A percentile compares a stretch with the other conserved stretches of the same genome.
Evolutionary conservation across 2,329 filamentous ascomycete genomes (phyloP).

Genomic region (Aspergillus amoenus): DNA sequence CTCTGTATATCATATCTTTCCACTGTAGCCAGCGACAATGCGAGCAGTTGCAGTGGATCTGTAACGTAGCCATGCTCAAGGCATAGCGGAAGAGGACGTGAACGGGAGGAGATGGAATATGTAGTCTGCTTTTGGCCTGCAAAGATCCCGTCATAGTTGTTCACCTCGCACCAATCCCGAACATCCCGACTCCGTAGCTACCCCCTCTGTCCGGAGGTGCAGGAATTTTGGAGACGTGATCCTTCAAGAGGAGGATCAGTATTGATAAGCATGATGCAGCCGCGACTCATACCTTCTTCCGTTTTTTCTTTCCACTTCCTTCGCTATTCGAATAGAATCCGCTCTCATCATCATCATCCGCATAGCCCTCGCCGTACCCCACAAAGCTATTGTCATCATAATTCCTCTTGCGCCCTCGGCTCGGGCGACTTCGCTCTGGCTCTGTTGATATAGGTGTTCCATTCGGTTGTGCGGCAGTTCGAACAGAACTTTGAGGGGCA

Average conservation of each 20-base stretch:
- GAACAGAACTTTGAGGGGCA: slow-evolving; percentile 23
- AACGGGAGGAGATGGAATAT: slow-evolving; percentile 9
- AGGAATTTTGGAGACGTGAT: slow-evolving; percentile 42
- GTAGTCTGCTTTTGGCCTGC: slow-evolving; percentile 22
- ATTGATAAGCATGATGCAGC: slow-evolving; percentile 3
- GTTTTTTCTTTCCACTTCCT: slow-evolving; percentile 47
- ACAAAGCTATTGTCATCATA: slow-evolving; percentile 54
- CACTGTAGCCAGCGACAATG: slow-evolving; percentile 3
- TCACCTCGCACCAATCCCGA: slow-evolving; percentile 46
- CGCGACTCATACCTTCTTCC: slow-evolving; percentile 45
- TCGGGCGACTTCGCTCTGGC: slow-evolving; percentile 39
- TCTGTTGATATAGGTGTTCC: slow-evolving; percentile 31
- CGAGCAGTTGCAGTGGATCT: slow-evolving; percentile 18
- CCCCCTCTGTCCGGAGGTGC: slow-evolving; percentile 41
- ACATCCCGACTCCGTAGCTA: slow-evolving; percentile 46
- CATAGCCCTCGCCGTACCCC: slow-evolving; percentile 52
- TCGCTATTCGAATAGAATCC: slow-evolving; percentile 46
- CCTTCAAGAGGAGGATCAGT: slow-evolving; percentile 27
- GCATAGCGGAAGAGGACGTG: slow-evolving; percentile 19
- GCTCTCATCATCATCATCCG: slow-evolving; percentile 48
- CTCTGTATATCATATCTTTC: slow-evolving; percentile 11
- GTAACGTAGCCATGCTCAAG: slow-evolving; percentile 22
- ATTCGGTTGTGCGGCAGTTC: slow-evolving; percentile 27
- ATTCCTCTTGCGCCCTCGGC: slow-evolving; percentile 49
- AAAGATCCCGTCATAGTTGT: slow-evolving; percentile 13